These are phyloP conservation scores for Linderniella brevidens DNA, from an alignment of 257 asterid species.

Conservation along the genomic window DNA sequence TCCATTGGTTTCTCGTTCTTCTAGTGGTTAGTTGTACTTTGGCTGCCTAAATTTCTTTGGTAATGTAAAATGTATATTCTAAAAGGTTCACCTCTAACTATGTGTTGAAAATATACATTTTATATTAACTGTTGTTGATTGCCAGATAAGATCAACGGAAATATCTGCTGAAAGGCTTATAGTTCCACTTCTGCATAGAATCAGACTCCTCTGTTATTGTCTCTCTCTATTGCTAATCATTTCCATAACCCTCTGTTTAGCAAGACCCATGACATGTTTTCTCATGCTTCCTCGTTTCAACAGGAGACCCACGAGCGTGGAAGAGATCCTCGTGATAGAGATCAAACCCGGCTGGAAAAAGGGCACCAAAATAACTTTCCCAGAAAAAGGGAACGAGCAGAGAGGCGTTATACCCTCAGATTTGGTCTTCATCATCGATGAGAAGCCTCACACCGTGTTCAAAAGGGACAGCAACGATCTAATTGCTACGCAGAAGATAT, in stretches of 20 bases:
- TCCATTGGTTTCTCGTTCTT: no score
- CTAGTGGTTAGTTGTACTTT: no score
- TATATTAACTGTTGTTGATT: no score
- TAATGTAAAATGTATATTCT: no score
- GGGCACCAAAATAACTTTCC: constrained; percentile 90
- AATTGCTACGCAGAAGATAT: constrained; percentile 47
- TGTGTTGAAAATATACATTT: no score
- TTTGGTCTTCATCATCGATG: constrained; percentile 69
- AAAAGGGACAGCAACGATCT: constrained; percentile 85
- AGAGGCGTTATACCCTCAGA: constrained; percentile 73
- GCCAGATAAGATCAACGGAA: no score
- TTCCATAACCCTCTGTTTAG: background rate
- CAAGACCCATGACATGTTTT: background rate
- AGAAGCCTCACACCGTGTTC: constrained; percentile 64
- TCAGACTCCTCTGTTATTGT: no score
- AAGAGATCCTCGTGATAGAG: constrained; percentile 65
- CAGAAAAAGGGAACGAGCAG: constrained; percentile 75
- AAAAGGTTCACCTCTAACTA: no score
- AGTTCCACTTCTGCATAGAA: no score
- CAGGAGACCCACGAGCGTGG: constrained; percentile 54
- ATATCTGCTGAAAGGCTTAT: no score
- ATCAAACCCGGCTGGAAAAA: constrained; percentile 95
- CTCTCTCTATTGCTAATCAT: background rate
- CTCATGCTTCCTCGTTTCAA: constrained; percentile 1
- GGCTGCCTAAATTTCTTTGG: no score